A percentile compares a stretch with the other conserved stretches of the same genome.
Evolutionary conservation across 2,329 filamentous ascomycete genomes (phyloP).

Genomic region (Cladosporium austrohemisphaericum): DNA sequence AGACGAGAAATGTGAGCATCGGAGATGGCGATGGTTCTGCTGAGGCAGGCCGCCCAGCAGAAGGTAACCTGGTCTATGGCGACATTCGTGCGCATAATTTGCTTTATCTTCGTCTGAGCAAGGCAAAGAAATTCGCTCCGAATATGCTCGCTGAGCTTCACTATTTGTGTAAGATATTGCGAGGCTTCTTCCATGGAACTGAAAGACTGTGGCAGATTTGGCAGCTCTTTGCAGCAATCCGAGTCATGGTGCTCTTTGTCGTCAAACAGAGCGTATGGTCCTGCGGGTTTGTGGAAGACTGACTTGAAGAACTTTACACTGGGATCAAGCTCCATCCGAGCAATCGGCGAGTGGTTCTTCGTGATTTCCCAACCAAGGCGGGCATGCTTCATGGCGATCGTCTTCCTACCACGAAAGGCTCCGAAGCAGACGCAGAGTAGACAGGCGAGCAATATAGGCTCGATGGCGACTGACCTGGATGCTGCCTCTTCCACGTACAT

Average conservation of each 20-base stretch:
- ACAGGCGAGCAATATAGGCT: neutral
- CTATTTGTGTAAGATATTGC: neutral
- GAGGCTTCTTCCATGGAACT: neutral
- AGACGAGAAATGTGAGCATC: neutral
- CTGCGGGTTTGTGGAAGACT: neutral
- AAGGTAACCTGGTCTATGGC: neutral
- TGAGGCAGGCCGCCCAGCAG: neutral
- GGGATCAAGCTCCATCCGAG: neutral
- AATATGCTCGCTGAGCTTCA: neutral
- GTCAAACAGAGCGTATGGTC: neutral
- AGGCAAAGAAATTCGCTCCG: neutral
- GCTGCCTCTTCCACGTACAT: neutral
- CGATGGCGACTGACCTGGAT: neutral
- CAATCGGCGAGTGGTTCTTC: neutral
- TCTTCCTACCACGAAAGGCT: neutral
- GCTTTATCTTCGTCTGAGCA: neutral
- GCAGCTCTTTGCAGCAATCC: neutral
- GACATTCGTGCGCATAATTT: neutral
- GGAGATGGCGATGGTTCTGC: neutral
- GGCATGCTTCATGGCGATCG: neutral
- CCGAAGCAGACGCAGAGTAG: neutral
- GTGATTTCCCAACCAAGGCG: neutral
- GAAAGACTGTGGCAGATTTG: neutral
- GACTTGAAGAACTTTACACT: neutral
- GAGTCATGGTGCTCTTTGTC: conserved; percentile 2